Percentiles rank a stretch among this genome's conserved stretches.
Conservation (phyloP, 139 green algal genomes). For the Zygnema circumcarinatum region DNA sequence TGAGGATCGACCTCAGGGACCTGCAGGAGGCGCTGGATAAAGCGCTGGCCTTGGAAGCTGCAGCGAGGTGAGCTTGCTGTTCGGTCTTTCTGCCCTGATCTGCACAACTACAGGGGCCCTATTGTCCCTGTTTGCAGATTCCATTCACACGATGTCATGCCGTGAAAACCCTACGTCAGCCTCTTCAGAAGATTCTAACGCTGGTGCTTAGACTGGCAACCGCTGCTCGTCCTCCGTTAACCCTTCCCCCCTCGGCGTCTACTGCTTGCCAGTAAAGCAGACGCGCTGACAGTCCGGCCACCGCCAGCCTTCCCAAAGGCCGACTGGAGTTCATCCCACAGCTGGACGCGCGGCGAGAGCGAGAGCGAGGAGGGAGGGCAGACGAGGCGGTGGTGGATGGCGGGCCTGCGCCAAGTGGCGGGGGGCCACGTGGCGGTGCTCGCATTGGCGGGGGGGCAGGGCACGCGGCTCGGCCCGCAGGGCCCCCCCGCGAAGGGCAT, state of each 20-base stretch:
- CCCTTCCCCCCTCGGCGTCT: too few relatives aligned
- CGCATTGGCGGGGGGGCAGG: conserved; percentile 27
- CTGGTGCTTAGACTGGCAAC: too few relatives aligned
- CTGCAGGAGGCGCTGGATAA: conserved; percentile 11
- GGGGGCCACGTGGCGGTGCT: conserved; percentile 27
- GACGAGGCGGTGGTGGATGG: conserved; percentile 21
- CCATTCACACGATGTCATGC: not conserved
- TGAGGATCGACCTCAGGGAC: conserved; percentile 20
- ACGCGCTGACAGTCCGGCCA: not conserved
- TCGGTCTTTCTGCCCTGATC: too few relatives aligned
- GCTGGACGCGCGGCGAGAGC: not conserved
- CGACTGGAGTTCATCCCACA: not conserved
- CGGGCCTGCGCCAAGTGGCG: conserved; percentile 25
- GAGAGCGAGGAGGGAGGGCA: not conserved
- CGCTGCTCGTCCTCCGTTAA: too few relatives aligned
- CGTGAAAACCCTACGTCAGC: not conserved
- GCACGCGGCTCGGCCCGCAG: conserved; percentile 84
- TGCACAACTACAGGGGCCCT: too few relatives aligned
- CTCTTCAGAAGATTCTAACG: not conserved
- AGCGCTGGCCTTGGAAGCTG: not conserved
- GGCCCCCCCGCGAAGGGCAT: conserved; percentile 83
- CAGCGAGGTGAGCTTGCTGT: not conserved
- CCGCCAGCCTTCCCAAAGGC: conserved; percentile 9
- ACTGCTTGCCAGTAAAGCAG: too few relatives aligned
- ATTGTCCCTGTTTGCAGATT: not conserved